Evolutionary conservation across 2,329 filamentous ascomycete genomes (phyloP).

Genomic region (Trichoderma asperellum): DNA sequence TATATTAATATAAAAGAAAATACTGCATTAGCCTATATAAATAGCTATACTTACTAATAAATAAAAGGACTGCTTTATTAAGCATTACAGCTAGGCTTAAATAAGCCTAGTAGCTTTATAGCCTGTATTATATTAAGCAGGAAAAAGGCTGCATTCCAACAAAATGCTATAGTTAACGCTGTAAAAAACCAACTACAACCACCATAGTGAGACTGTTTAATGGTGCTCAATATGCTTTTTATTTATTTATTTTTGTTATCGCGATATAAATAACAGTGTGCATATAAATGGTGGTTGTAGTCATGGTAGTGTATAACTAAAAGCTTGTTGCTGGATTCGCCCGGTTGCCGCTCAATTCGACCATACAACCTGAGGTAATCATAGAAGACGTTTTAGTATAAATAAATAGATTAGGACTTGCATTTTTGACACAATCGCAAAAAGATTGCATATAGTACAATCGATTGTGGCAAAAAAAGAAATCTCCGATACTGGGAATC

Average conservation of each 20-base stretch:
- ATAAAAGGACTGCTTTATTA: neutral
- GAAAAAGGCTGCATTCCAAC: too few relatives aligned
- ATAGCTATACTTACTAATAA: neutral
- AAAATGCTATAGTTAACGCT: too few relatives aligned
- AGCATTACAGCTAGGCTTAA: neutral
- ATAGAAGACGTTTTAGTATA: neutral
- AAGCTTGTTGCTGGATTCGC: neutral
- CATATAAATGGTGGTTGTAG: neutral
- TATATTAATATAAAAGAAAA: neutral
- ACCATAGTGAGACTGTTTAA: neutral
- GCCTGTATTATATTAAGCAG: too few relatives aligned
- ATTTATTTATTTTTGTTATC: neutral
- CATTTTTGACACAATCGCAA: neutral
- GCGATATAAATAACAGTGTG: neutral
- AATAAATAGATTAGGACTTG: neutral
- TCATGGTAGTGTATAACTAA: neutral
- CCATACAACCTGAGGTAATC: neutral
- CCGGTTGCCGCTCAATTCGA: neutral
- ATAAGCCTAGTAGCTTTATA: too few relatives aligned
- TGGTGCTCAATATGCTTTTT: too few relatives aligned
- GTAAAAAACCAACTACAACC: neutral
- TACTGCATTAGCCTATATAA: neutral
- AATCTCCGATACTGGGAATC: slow-evolving; percentile 42
- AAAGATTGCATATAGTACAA: neutral
- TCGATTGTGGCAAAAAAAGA: neutral